Base-by-base conservation (phyloP, 768 basidiomycete genomes). In the Holtermanniella nyarrowii region DNA sequence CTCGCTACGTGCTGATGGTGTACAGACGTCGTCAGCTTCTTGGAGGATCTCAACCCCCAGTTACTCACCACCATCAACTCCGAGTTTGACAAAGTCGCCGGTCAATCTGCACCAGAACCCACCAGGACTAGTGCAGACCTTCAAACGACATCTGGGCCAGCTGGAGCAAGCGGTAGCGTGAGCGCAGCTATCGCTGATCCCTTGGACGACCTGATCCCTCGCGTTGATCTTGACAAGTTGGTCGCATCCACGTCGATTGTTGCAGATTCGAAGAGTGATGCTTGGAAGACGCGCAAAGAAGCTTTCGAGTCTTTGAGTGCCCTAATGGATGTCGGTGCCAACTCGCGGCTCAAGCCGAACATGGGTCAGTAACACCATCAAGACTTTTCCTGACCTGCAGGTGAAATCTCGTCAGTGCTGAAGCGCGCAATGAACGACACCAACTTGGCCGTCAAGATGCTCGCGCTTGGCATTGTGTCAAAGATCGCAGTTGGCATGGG, bases 241-340 rank as follows among this genome's bases (percentile, higher is more conserved):
- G 75, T 97, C 49, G 84, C 84, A 57, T 84, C 84, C 21, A 88
- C 88, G 0, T 81, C 82, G 3, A 84, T 91, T 44, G 72, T 95
- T 14, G 76, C 82, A 1, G 88, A 89, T 61, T 77, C 83, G 10
- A 90, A 88, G 74, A 93, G 83, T 60, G 91, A 93, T 57, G 83
- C 88, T 0, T 99, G 93, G 93, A 97, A 97, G 74, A 82, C 80
- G 1, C 84, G 91, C 73, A 99, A 99, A 69, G 93, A 96, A 63
- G 90, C 87, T 2, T 76, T 97, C 52, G 95, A 97, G 70, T 75
- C 76, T 0, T 70, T 97, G 16, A 84, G 88, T 63, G 81, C 79
- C 0, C 78, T 88, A 52, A 73, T 99, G 26, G 91, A 97, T 63
- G 85, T 89, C 72, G 86, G 87, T 46, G 77, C 80, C 41, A 97